phyloP scores from a whole-genome alignment of 768 basidiomycete species.

The Chalciporus piperatus region DNA sequence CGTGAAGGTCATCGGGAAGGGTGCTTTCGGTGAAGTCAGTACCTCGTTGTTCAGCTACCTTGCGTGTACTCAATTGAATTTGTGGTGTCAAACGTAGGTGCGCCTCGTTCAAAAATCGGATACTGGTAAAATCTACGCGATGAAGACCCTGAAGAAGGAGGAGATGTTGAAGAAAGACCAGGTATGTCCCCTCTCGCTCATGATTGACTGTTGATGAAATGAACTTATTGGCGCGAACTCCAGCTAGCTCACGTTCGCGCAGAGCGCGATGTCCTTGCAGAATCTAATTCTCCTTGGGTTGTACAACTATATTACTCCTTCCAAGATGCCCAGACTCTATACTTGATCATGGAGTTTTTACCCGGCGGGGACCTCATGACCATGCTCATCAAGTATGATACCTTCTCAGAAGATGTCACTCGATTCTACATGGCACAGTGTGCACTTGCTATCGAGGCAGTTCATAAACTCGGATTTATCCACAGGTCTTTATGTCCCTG shows the following conservation, averaged over 20 bases:
- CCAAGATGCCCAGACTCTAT: conserved; percentile 89
- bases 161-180: conserved; percentile 99
- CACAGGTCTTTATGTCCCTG: conserved; percentile 60
- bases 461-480: conserved; percentile 96
- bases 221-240: neutral
- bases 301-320: conserved; percentile 98
- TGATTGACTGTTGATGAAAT: conserved; percentile 1
- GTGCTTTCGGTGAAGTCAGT: conserved; percentile 94
- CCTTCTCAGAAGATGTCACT: conserved; percentile 96
- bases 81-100: conserved; percentile 42
- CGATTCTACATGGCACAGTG: conserved; percentile 99
- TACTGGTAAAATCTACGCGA: conserved; percentile 97
- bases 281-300: conserved; percentile 94
- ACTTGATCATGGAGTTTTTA: conserved; percentile 98
- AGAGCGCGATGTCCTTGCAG: conserved; percentile 94
- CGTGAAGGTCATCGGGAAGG: conserved; percentile 98
- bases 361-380: conserved; percentile 99
- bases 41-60: neutral
- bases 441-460: conserved; percentile 94
- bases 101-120: conserved; percentile 95
- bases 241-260: conserved; percentile 98
- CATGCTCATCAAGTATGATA: conserved; percentile 99
- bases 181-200: conserved; percentile 40
- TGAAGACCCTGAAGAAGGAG: conserved; percentile 96
- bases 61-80: neutral